Evolutionary conservation across 2,329 filamentous ascomycete genomes (phyloP).

Genomic region (Microcyclospora tardicrescens): DNA sequence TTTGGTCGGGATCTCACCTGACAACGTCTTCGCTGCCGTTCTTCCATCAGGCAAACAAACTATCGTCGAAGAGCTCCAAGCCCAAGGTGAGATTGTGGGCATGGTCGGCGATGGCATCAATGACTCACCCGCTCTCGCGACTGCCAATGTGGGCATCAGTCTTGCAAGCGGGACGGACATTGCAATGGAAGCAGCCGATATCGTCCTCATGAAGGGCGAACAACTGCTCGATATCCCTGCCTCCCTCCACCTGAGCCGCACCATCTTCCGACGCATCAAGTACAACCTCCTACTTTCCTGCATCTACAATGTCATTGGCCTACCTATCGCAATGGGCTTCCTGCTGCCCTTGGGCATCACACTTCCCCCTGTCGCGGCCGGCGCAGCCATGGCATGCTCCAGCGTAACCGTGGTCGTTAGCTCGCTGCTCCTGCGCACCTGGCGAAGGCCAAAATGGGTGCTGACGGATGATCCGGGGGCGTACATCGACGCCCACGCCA

Average conservation of each 20-base stretch:
- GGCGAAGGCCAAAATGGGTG: constrained; percentile 80
- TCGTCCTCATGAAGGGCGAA: constrained; percentile 88
- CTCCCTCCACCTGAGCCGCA: constrained; percentile 64
- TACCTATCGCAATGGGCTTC: constrained; percentile 94
- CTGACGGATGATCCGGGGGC: constrained; percentile 11
- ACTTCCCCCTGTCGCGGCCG: constrained; percentile 86
- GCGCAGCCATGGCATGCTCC: constrained; percentile 82
- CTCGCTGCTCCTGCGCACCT: constrained; percentile 73
- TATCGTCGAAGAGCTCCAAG: constrained; percentile 68
- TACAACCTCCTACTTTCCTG: constrained; percentile 88
- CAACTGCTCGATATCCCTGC: constrained; percentile 89
- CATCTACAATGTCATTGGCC: constrained; percentile 77
- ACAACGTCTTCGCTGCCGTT: constrained; percentile 73
- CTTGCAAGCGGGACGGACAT: constrained; percentile 90
- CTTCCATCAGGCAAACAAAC: constrained; percentile 82
- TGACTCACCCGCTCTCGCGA: constrained; percentile 87
- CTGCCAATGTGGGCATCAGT: constrained; percentile 84
- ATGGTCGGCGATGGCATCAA: constrained; percentile 99
- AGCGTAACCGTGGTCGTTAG: constrained; percentile 82
- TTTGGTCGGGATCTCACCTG: constrained; percentile 63
- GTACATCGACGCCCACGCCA: background rate
- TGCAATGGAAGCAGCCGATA: constrained; percentile 90
- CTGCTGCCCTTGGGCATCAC: constrained; percentile 82
- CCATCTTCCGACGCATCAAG: constrained; percentile 87
- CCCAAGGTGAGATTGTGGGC: constrained; percentile 62